phyloP scores from a whole-genome alignment of 306 rosid species.

The Castanea mollissima region DNA sequence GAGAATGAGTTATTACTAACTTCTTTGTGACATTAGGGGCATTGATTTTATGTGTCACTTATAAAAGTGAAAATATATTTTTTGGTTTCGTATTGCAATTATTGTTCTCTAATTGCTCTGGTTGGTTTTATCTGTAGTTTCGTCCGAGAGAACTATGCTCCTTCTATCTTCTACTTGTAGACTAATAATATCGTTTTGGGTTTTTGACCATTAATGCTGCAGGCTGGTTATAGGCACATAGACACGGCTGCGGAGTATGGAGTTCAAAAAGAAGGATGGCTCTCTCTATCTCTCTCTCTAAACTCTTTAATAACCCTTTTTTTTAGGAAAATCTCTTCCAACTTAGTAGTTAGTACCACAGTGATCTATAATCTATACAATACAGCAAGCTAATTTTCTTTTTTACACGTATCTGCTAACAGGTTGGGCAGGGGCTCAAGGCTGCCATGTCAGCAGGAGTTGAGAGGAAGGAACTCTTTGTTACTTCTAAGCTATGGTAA shows the following conservation, averaged over 20 bases:
- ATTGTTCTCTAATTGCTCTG: too few species aligned
- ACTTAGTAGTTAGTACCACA: too few species aligned
- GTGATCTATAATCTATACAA: neutral
- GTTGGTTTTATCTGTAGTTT: neutral
- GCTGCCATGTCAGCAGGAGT: slow-evolving; percentile 59
- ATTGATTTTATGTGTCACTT: too few species aligned
- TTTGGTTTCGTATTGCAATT: too few species aligned
- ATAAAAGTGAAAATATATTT: too few species aligned
- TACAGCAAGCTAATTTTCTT: neutral
- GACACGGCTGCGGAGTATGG: slow-evolving; percentile 57
- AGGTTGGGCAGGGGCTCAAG: slow-evolving; percentile 56
- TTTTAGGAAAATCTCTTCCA: too few species aligned
- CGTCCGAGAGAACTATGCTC: neutral
- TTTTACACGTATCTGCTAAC: neutral
- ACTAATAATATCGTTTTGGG: neutral
- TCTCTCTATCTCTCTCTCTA: neutral
- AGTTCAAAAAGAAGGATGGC: slow-evolving; percentile 48
- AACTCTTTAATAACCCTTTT: neutral
- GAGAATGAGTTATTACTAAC: too few species aligned
- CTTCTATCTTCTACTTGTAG: neutral
- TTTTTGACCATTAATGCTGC: slow-evolving; percentile 1
- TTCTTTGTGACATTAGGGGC: too few species aligned
- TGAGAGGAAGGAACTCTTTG: slow-evolving; percentile 50
- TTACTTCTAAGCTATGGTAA: slow-evolving; percentile 61
- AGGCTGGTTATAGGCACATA: slow-evolving; percentile 60